These are phyloP conservation scores for Amborella trichopoda DNA, from an alignment of 164 flowering plant species.

Conservation along the genomic window DNA sequence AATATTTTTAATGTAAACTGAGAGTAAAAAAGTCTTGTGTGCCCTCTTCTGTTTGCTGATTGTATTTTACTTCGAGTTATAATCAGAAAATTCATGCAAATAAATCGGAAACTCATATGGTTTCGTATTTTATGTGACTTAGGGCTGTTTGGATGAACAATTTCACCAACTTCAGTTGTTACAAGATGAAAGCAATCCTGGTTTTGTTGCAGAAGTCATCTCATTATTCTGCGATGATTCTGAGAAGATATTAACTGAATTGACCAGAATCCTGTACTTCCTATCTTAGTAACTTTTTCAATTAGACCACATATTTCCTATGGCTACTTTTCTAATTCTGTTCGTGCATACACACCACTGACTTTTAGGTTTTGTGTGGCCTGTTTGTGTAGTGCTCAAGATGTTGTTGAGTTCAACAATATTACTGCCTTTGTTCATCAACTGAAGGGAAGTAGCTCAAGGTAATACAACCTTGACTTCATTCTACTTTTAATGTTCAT, in stretches of 20 bases:
- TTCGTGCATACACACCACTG: too few species aligned
- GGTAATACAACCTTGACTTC: too few species aligned
- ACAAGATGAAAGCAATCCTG: constrained; percentile 17
- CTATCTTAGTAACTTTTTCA: neutral
- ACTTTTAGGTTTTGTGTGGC: too few species aligned
- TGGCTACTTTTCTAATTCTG: too few species aligned
- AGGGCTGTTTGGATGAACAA: constrained; percentile 18
- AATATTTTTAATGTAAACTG: too few species aligned
- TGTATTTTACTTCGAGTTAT: too few species aligned
- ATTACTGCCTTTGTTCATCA: constrained; percentile 16
- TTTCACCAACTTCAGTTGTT: constrained; percentile 16
- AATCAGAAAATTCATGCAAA: too few species aligned
- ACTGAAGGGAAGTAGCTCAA: constrained; percentile 21
- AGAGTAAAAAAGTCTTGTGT: too few species aligned
- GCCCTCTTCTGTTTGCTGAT: too few species aligned
- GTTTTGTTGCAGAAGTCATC: constrained; percentile 18
- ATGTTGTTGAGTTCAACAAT: constrained; percentile 11
- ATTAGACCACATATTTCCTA: too few species aligned
- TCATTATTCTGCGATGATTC: constrained; percentile 15
- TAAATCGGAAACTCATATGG: too few species aligned
- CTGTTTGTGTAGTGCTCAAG: constrained; percentile 13
- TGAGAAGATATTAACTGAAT: constrained; percentile 11
- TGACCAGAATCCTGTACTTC: constrained; percentile 13
- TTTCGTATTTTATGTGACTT: neutral
- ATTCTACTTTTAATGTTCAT: too few species aligned